Conservation (phyloP, 306 rosid species). For the Dicorynia guianensis region DNA sequence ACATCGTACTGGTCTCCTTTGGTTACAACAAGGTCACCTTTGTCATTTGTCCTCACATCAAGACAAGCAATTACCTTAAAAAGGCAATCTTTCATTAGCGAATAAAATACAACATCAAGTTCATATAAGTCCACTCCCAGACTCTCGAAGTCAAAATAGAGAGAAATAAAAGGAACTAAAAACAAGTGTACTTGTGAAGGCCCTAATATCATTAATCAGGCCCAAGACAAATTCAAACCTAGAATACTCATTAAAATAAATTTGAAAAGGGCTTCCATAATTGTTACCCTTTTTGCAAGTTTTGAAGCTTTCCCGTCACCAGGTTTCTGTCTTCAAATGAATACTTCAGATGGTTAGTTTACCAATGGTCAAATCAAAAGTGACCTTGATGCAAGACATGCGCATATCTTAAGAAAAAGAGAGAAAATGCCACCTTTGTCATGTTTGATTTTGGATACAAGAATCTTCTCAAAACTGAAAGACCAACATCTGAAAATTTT, state of each 20-base stretch:
- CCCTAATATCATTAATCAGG: not conserved
- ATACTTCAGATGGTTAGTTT: constrained; percentile 57
- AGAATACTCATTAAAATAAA: constrained; percentile 6
- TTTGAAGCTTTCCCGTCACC: constrained; percentile 75
- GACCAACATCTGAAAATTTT: constrained; percentile 84
- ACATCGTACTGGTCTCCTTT: constrained; percentile 99
- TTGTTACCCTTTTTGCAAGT: constrained; percentile 89
- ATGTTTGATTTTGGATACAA: constrained; percentile 67
- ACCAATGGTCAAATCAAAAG: constrained; percentile 35
- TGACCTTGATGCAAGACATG: constrained; percentile 33
- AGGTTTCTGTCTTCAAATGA: constrained; percentile 78
- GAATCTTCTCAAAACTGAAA: constrained; percentile 87
- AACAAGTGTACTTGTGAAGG: not conserved
- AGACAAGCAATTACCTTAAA: constrained; percentile 95
- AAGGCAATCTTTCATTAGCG: constrained; percentile 35
- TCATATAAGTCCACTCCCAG: not conserved
- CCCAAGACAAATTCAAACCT: not conserved
- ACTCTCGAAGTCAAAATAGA: not conserved
- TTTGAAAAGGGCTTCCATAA: constrained; percentile 20
- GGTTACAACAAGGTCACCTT: constrained; percentile 96
- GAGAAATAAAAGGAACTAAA: not conserved
- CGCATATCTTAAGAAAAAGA: constrained; percentile 32
- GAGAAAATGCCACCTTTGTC: constrained; percentile 69
- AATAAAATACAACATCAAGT: constrained; percentile 17
- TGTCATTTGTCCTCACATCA: constrained; percentile 94